Evolutionary conservation across 192 early-diverging fungal species (phyloP), one percentile per base, ranked within the genome.

Genomic region (Funneliformis mosseae): DNA sequence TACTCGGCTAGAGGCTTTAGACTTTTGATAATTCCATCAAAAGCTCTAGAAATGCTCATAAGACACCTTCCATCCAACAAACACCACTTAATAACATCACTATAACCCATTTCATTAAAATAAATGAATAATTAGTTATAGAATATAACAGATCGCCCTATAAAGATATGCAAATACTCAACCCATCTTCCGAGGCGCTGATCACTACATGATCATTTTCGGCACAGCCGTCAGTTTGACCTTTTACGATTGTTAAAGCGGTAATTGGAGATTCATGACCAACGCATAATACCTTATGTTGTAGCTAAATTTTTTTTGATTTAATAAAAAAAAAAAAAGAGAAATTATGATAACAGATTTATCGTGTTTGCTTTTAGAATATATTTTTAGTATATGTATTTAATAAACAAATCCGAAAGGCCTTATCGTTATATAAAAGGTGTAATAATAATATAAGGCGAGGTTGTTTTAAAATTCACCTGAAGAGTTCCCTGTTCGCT

Each of bases 111-210:
- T 86, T 88, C 33, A 80, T 46, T 33, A n/a, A 69, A 48, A 25
- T 41, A 48, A 14, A 46, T 16, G 42, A 9, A n/a, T 25, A 18
- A 38, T 48, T 14, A 0, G 2, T 23, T 41, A 21, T 11, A 70
- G 43, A 43, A 70, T n/a, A 21, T n/a, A 38, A 38, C 11, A 69
- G 33, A 69, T 38, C 25, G 39, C 16, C 16, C 9, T n/a, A 42
- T 55, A 25, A 12, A 50, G 11, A 4, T 38, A 33, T 76, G 0
- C 18, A 50, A 55, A 50, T 55, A 61, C 8, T 46, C 82, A 85
- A 91, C 90, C 90, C 90, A 60, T 88, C 87, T 55, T 89, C 85
- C 1, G 88, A 88, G 3, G 88, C 88, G 55, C 88, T 91, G 16
- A 89, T 85, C 14, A 91, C 48, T 28, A 88, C 82, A 85, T 87